A percentile compares a stretch with the other conserved stretches of the same genome.
phyloP scores from a whole-genome alignment of 331 rosid genomes.

The Rhamnella rubrinervis region DNA sequence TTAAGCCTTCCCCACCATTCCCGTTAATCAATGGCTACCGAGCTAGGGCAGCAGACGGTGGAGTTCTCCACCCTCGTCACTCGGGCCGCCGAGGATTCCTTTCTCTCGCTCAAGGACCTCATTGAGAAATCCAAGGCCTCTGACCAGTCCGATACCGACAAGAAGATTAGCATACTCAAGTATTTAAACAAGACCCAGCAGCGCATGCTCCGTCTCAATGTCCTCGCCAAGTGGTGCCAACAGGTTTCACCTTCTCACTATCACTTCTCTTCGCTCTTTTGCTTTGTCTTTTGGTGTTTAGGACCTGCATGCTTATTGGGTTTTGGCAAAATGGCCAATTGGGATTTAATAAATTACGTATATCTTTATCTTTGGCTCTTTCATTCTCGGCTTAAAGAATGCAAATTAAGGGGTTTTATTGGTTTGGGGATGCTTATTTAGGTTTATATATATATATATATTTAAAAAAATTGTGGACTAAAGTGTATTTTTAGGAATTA shows the following conservation, averaged over 20 bases:
- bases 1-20: background rate
- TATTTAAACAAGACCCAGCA: slow-evolving; percentile 87
- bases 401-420: slow-evolving; percentile 5
- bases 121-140: slow-evolving; percentile 68
- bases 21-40: slow-evolving; percentile 62
- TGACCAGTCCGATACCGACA: slow-evolving; percentile 73
- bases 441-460: too few relatives aligned
- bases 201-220: slow-evolving; percentile 94
- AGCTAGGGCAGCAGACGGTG: slow-evolving; percentile 95
- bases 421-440: background rate
- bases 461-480: too few relatives aligned
- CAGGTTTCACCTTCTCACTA: slow-evolving; percentile 44
- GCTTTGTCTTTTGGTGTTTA: background rate
- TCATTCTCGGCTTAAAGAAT: background rate
- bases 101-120: slow-evolving; percentile 64
- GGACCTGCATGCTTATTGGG: background rate
- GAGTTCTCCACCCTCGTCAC: slow-evolving; percentile 74
- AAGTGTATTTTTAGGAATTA: background rate
- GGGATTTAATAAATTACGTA: slow-evolving; percentile 1
- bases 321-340: background rate
- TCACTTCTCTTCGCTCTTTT: background rate
- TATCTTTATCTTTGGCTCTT: background rate
- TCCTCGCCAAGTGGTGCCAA: slow-evolving; percentile 93
- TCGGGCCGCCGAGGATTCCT: slow-evolving; percentile 87
- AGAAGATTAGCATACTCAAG: slow-evolving; percentile 81